Base-by-base conservation (phyloP, 1,284 basidiomycete genomes). In the Sporisorium exsertum region DNA sequence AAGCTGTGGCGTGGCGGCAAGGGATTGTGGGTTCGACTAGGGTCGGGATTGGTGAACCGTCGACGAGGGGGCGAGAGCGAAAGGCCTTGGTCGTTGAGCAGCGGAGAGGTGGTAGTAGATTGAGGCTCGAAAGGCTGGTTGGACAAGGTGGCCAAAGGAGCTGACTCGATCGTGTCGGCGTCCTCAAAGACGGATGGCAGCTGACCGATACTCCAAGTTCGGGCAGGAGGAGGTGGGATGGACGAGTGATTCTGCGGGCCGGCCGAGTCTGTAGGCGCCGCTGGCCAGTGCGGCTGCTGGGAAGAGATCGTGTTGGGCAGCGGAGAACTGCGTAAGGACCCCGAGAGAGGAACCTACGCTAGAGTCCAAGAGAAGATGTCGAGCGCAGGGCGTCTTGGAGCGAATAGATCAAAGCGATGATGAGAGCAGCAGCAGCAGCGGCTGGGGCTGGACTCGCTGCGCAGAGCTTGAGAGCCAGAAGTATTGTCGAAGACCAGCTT, bases 261-360 rank as follows among this genome's bases (percentile, higher is more conserved):
- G 50, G 59, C 56, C 32, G 59, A 29, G 15, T 72, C 64, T 62
- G 56, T 51, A 33, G 58, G 60, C 29, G 64, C 64, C 51, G 59
- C 59, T 52, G 52, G 56, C 69, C 63, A 65, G 59, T 55, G 69
- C 13, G 69, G 69, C 60, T 66, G 64, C 47, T 66, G 69, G 20
- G 63, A 62, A 47, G 64, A 66, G 40, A 72, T 72, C 69, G 69
- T 72, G 46, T 50, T 65, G 64, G 69, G 64, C 59, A 62, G 52
- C 26, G 51, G 29, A 2, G n/a, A 37, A 12, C 4, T 37, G 69
- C 69, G 69, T 63, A 55, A 63, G 64, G 24, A 46, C 40, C 56
- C 51, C 64, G 26, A 45, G 5, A 43, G 27, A 66, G 69, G 69
- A 56, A 49, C 64, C 60, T 59, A 72, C 69, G 69, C 69, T 58